Evolutionary conservation across 768 basidiomycete genomes (phyloP), one percentile per base, ranked within the genome.

Genomic region (Tylopilus rubrobrunneus): DNA sequence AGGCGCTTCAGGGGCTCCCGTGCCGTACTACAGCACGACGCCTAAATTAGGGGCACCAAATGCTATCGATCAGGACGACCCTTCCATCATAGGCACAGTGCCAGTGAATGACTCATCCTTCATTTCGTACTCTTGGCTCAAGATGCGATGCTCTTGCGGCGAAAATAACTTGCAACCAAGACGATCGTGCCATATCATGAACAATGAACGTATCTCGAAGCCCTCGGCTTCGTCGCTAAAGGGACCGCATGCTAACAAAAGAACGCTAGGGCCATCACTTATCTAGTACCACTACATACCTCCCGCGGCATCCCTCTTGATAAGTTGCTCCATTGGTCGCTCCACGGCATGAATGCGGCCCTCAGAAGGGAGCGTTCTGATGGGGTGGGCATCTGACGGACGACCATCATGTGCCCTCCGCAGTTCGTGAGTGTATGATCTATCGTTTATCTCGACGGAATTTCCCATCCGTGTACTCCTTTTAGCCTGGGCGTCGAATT

Each of bases 241-340:
- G 17, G 45, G 36, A 12, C 45, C 37, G 46, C 37, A 8, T 29
- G 34, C 44, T 55, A 7, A 48, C 33, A 48, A 48, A 52, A 42
- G 45, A 46, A 47, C 40, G 7, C 29, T 31, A 31, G 29, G 29
- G 29, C 29, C 29, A 34, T 34, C 34, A 42, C 37, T 28, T 39
- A 45, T 57, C 45, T 51, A 29, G 41, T 48, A 39, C 36, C 46
- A n/a, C 37, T 31, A 31, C 29, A 31, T 23, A 28, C 15, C 29
- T 55, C 41, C 44, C n/a, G 14, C 51, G 48, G 21, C 34, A 43
- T 33, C 12, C 45, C 42, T 43, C 49, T 33, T 54, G 60, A 51
- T 48, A 46, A 50, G 43, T 48, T 42, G 45, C 45, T 49, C 56
- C 51, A 62, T 62, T 41, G 29, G 56, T 54, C 37, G 42, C 31